A percentile compares a stretch with the other conserved stretches of the same genome.
Evolutionary conservation across 2,329 filamentous ascomycete genomes (phyloP).

Genomic region (Colletotrichum karsti): DNA sequence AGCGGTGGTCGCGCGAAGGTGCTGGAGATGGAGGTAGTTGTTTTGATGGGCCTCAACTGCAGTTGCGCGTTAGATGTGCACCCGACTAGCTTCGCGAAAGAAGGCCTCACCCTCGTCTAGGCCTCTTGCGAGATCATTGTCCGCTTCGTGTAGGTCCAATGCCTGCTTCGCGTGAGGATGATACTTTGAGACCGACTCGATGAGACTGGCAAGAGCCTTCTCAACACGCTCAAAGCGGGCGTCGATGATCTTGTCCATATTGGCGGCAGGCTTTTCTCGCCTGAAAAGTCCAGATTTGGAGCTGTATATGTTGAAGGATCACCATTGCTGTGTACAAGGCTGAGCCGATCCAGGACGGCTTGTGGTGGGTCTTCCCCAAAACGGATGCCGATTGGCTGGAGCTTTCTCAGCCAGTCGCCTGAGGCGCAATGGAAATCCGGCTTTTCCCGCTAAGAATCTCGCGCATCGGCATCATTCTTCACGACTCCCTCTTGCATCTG

Average conservation of each 20-base stretch:
- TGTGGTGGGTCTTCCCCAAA: not conserved
- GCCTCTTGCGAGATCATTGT: slow-evolving; percentile 71
- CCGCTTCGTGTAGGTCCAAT: slow-evolving; percentile 74
- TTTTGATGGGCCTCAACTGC: slow-evolving; percentile 78
- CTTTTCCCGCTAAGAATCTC: slow-evolving; percentile 31
- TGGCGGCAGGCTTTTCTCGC: not conserved
- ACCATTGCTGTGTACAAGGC: slow-evolving; percentile 13
- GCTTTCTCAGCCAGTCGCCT: slow-evolving; percentile 24
- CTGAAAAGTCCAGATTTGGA: not conserved
- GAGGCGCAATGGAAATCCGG: slow-evolving; percentile 29
- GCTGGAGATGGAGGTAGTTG: slow-evolving; percentile 74
- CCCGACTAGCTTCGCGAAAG: not conserved
- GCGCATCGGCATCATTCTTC: slow-evolving; percentile 28
- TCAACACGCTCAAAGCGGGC: slow-evolving; percentile 72
- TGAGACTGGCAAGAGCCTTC: slow-evolving; percentile 71
- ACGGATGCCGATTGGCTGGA: slow-evolving; percentile 15
- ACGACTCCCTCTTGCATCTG: slow-evolving; percentile 33
- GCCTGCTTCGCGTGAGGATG: slow-evolving; percentile 76
- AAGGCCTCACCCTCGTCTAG: slow-evolving; percentile 67
- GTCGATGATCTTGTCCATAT: slow-evolving; percentile 72
- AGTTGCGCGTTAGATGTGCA: not conserved
- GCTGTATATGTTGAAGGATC: not conserved
- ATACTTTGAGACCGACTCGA: slow-evolving; percentile 84
- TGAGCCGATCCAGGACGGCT: slow-evolving; percentile 10
- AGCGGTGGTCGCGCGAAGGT: slow-evolving; percentile 72